Percentiles rank a stretch among this genome's conserved stretches.
These are phyloP conservation scores for Tubosaeta sp. DNA, from an alignment of 768 basidiomycete species.

Conservation along the genomic window DNA sequence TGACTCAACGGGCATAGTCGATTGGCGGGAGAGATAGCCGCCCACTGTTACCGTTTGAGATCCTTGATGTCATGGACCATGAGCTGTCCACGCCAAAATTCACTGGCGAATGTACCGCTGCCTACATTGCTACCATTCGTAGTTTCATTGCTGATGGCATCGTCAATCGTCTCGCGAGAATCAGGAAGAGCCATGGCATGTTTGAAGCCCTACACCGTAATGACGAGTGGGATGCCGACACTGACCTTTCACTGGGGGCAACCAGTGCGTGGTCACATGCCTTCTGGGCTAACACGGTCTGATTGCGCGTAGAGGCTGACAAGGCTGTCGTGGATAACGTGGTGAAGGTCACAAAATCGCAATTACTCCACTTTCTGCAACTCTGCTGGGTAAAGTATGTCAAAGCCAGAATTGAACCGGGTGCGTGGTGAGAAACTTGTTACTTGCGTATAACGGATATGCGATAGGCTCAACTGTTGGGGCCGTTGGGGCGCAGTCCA, in stretches of 20 bases:
- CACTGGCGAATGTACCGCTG: constrained; percentile 62
- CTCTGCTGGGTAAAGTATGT: constrained; percentile 90
- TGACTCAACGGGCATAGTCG: constrained; percentile 41
- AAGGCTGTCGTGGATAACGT: constrained; percentile 83
- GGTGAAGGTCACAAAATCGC: constrained; percentile 80
- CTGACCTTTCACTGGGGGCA: constrained; percentile 73
- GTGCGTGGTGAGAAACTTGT: constrained; percentile 32
- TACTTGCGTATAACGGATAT: background rate
- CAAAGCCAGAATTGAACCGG: constrained; percentile 95
- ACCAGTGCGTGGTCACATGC: constrained; percentile 44
- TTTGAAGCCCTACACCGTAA: constrained; percentile 73
- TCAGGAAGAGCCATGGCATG: constrained; percentile 74
- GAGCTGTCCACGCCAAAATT: constrained; percentile 59
- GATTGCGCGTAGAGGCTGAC: constrained; percentile 47
- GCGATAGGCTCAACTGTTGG: constrained; percentile 89
- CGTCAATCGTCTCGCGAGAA: constrained; percentile 57
- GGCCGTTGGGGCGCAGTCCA: constrained; percentile 97
- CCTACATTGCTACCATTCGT: constrained; percentile 66
- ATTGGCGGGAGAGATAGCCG: constrained; percentile 55
- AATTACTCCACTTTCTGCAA: constrained; percentile 77
- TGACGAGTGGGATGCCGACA: constrained; percentile 73
- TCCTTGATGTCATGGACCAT: constrained; percentile 64
- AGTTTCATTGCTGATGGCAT: constrained; percentile 68
- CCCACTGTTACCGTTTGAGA: constrained; percentile 82
- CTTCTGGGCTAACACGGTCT: background rate